Base-by-base conservation (phyloP, 805 yeast species). In the Cyberlindnera saturnus region DNA sequence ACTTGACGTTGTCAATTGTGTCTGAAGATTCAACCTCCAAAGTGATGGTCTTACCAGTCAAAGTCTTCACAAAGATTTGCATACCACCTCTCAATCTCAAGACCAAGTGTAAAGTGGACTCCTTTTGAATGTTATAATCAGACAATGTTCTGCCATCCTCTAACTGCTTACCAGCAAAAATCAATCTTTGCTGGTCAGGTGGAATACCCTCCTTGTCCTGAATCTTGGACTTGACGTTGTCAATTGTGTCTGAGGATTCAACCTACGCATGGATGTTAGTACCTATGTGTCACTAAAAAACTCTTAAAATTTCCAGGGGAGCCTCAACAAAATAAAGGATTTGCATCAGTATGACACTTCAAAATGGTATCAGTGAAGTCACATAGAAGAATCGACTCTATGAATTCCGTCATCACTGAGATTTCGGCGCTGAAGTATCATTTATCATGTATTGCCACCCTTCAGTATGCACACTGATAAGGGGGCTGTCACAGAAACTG, bases 121-220 rank as follows among this genome's bases (percentile, higher is more conserved):
- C 96, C 77, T 88, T 88, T 73, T 88, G 96, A 66, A 87, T 87
- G 82, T 87, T 88, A 83, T 87, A 88, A 70, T 88, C 96, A 41
- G 95, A 84, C 53, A 88, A 73, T 40, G 96, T 88, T 76, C 96
- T 84, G 57, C 96, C 96, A 60, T 88, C 96, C 73, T 88, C 96
- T 58, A 88, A 76, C 72, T 88, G 96, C 76, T 88, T 88, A 77
- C 96, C 96, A 58, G 96, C 96, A 62, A 88, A 88, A 71, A 88
- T 88, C 61, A 88, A 75, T 74, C 96, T 81, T 73, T 88, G 96
- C 70, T 88, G 96, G 75, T 88, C 96, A 57, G 96, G 96, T 61
- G 96, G 96, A 60, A 88, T 88, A 60, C 96, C 96, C 70, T 87
- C 96, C 78, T 88, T 88, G 73, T 88, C 96, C 71, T 88, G 96